Base-by-base conservation (phyloP, 1,139 yeast genomes). In the Kodamaea suecica region DNA sequence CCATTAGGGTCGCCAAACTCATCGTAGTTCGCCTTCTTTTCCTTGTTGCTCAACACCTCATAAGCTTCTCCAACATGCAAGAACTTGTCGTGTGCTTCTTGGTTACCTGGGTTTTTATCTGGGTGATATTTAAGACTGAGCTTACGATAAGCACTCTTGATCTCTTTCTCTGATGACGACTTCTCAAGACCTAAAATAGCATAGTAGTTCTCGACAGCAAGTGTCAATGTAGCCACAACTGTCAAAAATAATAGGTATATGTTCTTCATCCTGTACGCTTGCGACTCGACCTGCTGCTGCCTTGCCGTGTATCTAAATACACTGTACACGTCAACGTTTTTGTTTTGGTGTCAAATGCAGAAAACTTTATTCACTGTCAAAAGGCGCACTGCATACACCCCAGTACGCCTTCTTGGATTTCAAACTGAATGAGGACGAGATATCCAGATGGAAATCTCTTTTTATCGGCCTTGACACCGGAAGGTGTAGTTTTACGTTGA, bases 51-150 rank as follows among this genome's bases (percentile, higher is more conserved):
- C 42, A 92, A 71, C 9, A 88, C 86, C 42, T 90, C 97, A 57
- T 92, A 92, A 0, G 97, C 97, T 49, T 84, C 95, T 6, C 96
- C 95, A 19, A 92, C 77, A 57, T 88, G 95, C 35, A 92, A 81
- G 59, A 88, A 92, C 59, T 76, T 82, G 38, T 83, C 82, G 45
- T 85, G 90, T 2, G 97, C 95, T 28, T 74, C 82, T 15, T 85
- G 92, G 31, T 38, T 38, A 45, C 82, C 78, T 4, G 70, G 83
- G 53, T 92, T 92, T 65, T 94, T 92, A 59, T 92, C 98, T 1
- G 98, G 98, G 55, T 92, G 98, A 59, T 77, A 88, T 53, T 85
- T 86, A 57, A 88, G 84, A 47, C 94, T 82, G 45, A 92, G 66
- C 41, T 78, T 77, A 47, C 96, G 66, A 59, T 90, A 92, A 0